Evolutionary conservation across 306 rosid species (phyloP), one percentile per base, ranked within the genome.

Genomic region (Urtica urens): DNA sequence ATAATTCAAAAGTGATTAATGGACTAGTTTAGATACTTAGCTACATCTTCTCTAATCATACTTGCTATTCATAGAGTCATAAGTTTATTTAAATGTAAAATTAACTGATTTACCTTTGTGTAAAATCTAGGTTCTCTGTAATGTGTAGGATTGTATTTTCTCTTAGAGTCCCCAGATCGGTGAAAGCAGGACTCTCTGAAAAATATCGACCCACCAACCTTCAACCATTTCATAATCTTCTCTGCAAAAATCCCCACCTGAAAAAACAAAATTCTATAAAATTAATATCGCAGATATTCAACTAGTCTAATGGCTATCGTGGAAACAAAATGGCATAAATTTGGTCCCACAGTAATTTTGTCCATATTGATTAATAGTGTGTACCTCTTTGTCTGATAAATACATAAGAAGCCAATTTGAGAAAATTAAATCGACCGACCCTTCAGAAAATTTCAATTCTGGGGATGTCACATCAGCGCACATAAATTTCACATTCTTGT

Each of bases 341-440:
- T 31, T 31, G 37, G 13, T 31, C 7, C 37, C 13, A 31, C 13
- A 35, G n/a, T 10, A 1, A 35, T 3, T 9, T 35, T 3, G 40
- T 10, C 2, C 11, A 7, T 5, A 10, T 3, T 35, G 2, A 35
- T 35, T 35, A 2, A 35, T 35, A 9, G 11, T 35, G n/a, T 31
- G 37, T 76, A 85, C 99, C 95, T 90, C 99, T 6, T 15, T 55
- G 59, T 90, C 95, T 26, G 95, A 81, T 52, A 90, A 80, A 72
- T 90, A 90, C 99, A 90, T 90, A 19, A 90, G 99, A 43, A 90
- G 60, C 99, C 99, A 90, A 59, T 90, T 90, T 14, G 99, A 90
- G 83, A 90, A 90, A 42, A 85, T 67, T 34, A 90, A 49, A 59
- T 90, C 99, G 53, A 77, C 62, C 0, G 92, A 81, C 39, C 68